Evolutionary conservation across 306 rosid genomes (phyloP), one percentile per base, ranked within the genome.

Genomic region (Cyamopsis tetragonoloba): DNA sequence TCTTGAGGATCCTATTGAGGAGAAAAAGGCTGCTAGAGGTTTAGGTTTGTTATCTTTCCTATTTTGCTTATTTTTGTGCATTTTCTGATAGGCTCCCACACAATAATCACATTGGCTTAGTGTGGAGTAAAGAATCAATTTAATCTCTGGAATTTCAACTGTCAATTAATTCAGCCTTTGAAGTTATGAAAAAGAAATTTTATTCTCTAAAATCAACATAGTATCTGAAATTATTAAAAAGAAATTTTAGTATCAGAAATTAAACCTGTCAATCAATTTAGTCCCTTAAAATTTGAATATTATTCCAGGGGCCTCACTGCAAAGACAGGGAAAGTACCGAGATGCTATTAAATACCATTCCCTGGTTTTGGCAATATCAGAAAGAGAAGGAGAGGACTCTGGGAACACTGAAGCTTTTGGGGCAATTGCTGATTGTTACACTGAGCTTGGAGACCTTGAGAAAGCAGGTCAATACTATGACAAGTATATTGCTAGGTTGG

Each of bases 391-490:
- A 72, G 99, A 90, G 66, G 85, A 88, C 64, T 93, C 99, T 0
- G 97, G 97, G 46, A 90, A 74, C 77, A 84, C 95, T 0, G 99
- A 93, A 85, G 99, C 99, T 23, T 90, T 78, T 54, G 99, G 99
- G 26, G 99, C 99, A 19, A 93, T 90, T 67, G 99, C 99, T 49
- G 98, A 92, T 62, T 92, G 98, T 75, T 92, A 87, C 74, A 89
- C 98, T 7, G 98, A 93, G 75, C 89, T 93, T 67, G 98, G 98
- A 68, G 97, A 93, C 53, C 98, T 93, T 54, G 98, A 93, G 66
- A 84, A 77, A 27, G 98, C 98, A 15, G 97, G 87, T 14, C 78
- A 80, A 24, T 89, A 66, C 82, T 89, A 89, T 67, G 98, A 89
- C 77, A 57, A 75, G 35, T 89, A 89, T 54, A 93, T 93, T 82